Evolutionary conservation across 2,329 filamentous ascomycete genomes (phyloP).

Genomic region (Beauveria scarabaeidicola): DNA sequence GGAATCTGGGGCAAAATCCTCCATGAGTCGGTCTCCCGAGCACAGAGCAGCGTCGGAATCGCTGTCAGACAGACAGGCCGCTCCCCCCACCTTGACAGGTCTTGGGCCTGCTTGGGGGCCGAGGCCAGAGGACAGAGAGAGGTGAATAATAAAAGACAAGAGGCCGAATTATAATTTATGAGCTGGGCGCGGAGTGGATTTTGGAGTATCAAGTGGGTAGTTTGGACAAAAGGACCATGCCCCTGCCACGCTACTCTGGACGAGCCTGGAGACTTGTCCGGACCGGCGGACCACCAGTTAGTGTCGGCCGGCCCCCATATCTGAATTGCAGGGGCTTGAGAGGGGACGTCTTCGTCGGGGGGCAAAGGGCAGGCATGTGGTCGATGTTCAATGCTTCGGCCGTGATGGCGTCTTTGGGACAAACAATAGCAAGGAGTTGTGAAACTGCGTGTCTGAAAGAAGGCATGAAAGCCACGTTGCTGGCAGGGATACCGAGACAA

Average conservation of each 20-base stretch:
- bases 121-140: not conserved
- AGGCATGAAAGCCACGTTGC: not conserved
- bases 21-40: not conserved
- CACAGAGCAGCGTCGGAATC: not conserved
- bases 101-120: not conserved
- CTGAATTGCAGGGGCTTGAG: conserved; percentile 4
- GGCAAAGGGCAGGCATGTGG: not conserved
- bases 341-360: not conserved
- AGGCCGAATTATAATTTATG: not conserved
- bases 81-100: not conserved
- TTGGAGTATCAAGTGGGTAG: not conserved
- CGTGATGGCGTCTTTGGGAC: not conserved
- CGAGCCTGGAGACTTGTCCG: conserved; percentile 1
- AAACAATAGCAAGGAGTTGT: not conserved
- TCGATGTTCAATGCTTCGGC: not conserved
- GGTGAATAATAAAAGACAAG: not conserved
- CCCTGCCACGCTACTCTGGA: conserved; percentile 8
- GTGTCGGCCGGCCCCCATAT: not conserved
- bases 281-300: no score
- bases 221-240: conserved; percentile 10
- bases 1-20: not conserved
- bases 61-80: not conserved
- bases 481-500: not conserved
- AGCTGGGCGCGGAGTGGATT: conserved; percentile 1
- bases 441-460: not conserved